Base-by-base conservation (phyloP, 2,329 filamentous ascomycete genomes). In the Dactylellina parvicollis region DNA sequence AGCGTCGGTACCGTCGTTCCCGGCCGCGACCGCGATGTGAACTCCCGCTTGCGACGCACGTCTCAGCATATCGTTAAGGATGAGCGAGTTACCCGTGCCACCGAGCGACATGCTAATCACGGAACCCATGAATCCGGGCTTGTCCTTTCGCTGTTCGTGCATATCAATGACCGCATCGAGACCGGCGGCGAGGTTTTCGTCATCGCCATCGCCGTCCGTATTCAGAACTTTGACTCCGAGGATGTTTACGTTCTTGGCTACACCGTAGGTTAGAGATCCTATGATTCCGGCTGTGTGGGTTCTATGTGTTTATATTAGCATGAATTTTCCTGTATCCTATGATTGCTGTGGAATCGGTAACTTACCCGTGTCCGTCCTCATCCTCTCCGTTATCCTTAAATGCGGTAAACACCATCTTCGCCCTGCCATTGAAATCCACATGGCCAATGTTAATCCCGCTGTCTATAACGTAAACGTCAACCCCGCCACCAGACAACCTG, bases 31-130 rank as follows among this genome's bases (percentile, higher is more conserved):
- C 42, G 80, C 78, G 36, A 81, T 77, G 72, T 83, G 80, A 14
- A 83, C 77, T 24, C 82, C 82, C 10, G 77, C 75, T 4, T 76
- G 73, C 75, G 81, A 82, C 30, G 85, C 84, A n/a, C 78, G 79
- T 32, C 82, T 79, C 9, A 87, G 81, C 46, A 85, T 84, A 30
- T 78, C 78, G 80, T 86, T 86, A 77, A 86, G 81, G 42, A 84
- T 81, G 0, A 79, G 74, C 0, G 83, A 84, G 56, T 75, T 77
- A 22, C 77, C 80, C 30, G 78, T 72, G 0, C 83, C 84, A 9
- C 85, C 85, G 0, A 88, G 82, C 14, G 84, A 87, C 84, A 88
- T 84, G 80, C 82, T 85, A 64, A 86, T 82, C 12, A 87, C 84
- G 1, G 84, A 75, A 75, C 61, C 77, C 38, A 65, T 72, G 59